A percentile compares a stretch with the other conserved stretches of the same genome.
Conservation (phyloP, 257 asterid species). For the Eucommia ulmoides region DNA sequence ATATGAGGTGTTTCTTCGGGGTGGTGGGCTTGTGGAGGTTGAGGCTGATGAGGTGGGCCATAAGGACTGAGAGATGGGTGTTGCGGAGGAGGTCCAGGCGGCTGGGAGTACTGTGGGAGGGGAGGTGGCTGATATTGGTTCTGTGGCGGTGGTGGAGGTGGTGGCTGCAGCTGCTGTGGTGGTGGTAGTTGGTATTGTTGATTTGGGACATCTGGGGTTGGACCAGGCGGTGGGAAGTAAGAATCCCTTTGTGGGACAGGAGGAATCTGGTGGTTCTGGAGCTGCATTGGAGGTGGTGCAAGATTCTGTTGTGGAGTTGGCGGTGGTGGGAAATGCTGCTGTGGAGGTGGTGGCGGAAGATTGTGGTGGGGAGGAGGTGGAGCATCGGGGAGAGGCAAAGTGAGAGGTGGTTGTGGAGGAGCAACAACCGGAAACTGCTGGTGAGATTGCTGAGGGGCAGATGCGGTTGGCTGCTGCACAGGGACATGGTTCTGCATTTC, state of each 20-base stretch:
- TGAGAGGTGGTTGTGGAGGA: slow-evolving; percentile 29
- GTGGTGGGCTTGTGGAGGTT: slow-evolving; percentile 41
- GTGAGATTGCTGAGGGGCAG: slow-evolving; percentile 30
- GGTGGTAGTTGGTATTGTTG: slow-evolving; percentile 12
- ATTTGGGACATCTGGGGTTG: slow-evolving; percentile 37
- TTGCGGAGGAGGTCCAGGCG: slow-evolving; percentile 30
- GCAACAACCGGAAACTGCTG: slow-evolving; percentile 44
- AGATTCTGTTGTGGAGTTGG: slow-evolving; percentile 36
- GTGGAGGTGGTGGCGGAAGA: slow-evolving; percentile 38
- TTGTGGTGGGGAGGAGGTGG: slow-evolving; percentile 43
- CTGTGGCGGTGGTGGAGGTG: slow-evolving; percentile 28
- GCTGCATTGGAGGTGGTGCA: slow-evolving; percentile 42
- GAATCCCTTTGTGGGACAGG: slow-evolving; percentile 48
- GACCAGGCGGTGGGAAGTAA: slow-evolving; percentile 47
- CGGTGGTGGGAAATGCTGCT: slow-evolving; percentile 45
- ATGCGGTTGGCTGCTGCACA: slow-evolving; percentile 26
- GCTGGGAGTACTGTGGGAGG: neutral
- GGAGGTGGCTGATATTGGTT: slow-evolving; percentile 40
- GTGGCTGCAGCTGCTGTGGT: slow-evolving; percentile 36
- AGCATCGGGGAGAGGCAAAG: slow-evolving; percentile 33
- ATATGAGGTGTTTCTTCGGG: slow-evolving; percentile 55
- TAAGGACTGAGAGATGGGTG: slow-evolving; percentile 30
- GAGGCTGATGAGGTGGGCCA: slow-evolving; percentile 30
- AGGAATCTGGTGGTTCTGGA: slow-evolving; percentile 47
- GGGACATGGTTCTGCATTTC: slow-evolving; percentile 33